Base-by-base conservation (phyloP, 2,329 filamentous ascomycete genomes). In the Aspergillus hortae region DNA sequence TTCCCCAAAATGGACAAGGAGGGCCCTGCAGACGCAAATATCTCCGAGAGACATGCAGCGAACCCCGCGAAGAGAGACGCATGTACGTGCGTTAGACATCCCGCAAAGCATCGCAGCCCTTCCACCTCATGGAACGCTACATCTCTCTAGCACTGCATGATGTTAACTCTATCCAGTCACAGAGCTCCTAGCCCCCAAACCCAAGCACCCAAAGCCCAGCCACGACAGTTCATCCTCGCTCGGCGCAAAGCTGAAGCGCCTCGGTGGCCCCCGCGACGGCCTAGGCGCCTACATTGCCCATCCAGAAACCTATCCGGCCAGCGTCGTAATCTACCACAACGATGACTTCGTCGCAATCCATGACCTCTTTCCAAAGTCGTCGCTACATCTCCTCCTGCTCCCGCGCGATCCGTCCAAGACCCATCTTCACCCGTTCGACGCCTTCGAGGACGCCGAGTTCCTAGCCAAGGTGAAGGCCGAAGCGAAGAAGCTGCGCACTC, bases 331-430 rank as follows among this genome's bases (percentile, higher is more conserved):
- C 49, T 86, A 84, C 64, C 77, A 85, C 69, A 82, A 83, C 57
- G 77, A 82, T n/a, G 74, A 84, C 54, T 90, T 87, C 59, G 88
- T 92, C 46, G 81, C 85, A 17, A 89, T 97, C 68, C 80, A 86
- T 61, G 94, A 99, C 74, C 77, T 84, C 55, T 99, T 84, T 67
- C 92, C 94, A 7, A 99, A 97, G 71, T 83, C 89, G 3, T 84
- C 82, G 3, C 78, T 96, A 4, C 94, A 99, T 74, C 80, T 90
- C 1, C 87, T 99, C 2, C 82, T 97, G n/a, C 83, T 97, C 4
- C 90, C 92, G 6, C 87, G 92, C 46, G 82, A 87, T 38, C 65
- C 77, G 1, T 63, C 68, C 2, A 82, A 85, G 65, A 83, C 79
- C 60, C 73, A 78, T 5, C 74, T 84, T 10, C 88, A 95, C 61